Percentiles rank a stretch among this genome's conserved stretches.
Conservation (phyloP, 768 basidiomycete species). For the Russula griseocarnosa region DNA sequence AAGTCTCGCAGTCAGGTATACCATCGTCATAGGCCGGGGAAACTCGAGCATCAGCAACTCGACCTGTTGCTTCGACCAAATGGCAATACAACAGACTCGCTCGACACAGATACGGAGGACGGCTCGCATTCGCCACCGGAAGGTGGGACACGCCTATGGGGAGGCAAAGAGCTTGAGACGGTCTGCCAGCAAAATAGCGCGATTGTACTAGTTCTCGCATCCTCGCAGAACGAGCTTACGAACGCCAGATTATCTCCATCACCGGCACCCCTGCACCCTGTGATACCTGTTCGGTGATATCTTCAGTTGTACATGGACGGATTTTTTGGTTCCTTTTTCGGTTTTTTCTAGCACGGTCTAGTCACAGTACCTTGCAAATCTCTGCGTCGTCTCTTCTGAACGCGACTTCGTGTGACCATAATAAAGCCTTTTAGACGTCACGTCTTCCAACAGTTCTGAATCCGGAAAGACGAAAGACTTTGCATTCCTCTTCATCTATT, state of each 20-base stretch:
- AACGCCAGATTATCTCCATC: constrained; percentile 30
- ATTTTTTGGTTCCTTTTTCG: constrained; percentile 3
- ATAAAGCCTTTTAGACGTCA: no score
- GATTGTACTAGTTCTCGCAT: constrained; percentile 68
- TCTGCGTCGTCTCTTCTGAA: no score
- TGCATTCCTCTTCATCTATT: no score
- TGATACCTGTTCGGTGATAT: constrained; percentile 19
- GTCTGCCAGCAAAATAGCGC: constrained; percentile 89
- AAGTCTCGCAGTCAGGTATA: constrained; percentile 71
- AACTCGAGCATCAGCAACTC: constrained; percentile 56
- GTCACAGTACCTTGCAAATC: no score
- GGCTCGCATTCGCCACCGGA: constrained; percentile 35
- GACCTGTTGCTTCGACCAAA: constrained; percentile 20
- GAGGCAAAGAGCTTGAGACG: constrained; percentile 76
- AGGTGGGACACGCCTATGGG: constrained; percentile 57
- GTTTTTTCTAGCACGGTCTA: constrained; percentile 1
- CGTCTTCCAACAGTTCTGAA: no score
- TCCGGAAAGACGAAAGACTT: no score
- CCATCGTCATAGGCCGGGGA: constrained; percentile 58
- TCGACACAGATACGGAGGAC: constrained; percentile 32
- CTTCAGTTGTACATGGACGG: neutral
- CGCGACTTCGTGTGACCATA: no score
- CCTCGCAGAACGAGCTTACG: constrained; percentile 50
- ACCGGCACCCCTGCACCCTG: constrained; percentile 12
- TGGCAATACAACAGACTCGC: constrained; percentile 22